These are phyloP conservation scores for Kockiozyma suomiensis DNA, from an alignment of 805 yeast genomes.

Conservation along the genomic window DNA sequence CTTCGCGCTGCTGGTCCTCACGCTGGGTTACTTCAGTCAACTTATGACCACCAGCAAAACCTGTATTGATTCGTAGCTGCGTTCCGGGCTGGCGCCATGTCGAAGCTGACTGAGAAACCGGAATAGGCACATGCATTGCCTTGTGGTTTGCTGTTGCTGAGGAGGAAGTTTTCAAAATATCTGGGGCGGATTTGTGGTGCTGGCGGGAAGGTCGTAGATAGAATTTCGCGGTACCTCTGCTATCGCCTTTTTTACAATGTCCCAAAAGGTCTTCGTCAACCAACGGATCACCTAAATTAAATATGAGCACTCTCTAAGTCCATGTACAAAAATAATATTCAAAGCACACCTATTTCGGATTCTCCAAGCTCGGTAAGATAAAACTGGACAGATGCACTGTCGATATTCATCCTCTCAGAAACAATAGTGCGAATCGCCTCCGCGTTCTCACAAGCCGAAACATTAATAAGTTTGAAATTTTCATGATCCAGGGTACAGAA, in stretches of 20 bases:
- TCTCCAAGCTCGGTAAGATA: slow-evolving; percentile 28
- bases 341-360: slow-evolving; percentile 21
- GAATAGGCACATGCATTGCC: not conserved
- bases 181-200: slow-evolving; percentile 14
- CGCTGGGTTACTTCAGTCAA: slow-evolving; percentile 7
- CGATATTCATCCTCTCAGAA: slow-evolving; percentile 41
- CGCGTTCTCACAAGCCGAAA: slow-evolving; percentile 57
- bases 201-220: slow-evolving; percentile 23
- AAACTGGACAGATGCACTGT: slow-evolving; percentile 33
- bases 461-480: slow-evolving; percentile 55
- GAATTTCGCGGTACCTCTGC: slow-evolving; percentile 32
- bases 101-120: not conserved
- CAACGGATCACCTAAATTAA: slow-evolving; percentile 26
- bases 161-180: slow-evolving; percentile 4
- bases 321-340: too few relatives aligned
- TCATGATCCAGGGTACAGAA: slow-evolving; percentile 67
- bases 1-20: slow-evolving; percentile 4
- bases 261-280: slow-evolving; percentile 26
- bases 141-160: not conserved
- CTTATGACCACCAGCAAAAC: slow-evolving; percentile 26
- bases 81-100: not conserved
- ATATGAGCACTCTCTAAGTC: too few relatives aligned
- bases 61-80: slow-evolving; percentile 21
- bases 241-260: slow-evolving; percentile 25
- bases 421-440: slow-evolving; percentile 58